A percentile compares a stretch with the other conserved stretches of the same genome.
Conservation (phyloP, 805 yeast species). For the Saturnispora saitoi region DNA sequence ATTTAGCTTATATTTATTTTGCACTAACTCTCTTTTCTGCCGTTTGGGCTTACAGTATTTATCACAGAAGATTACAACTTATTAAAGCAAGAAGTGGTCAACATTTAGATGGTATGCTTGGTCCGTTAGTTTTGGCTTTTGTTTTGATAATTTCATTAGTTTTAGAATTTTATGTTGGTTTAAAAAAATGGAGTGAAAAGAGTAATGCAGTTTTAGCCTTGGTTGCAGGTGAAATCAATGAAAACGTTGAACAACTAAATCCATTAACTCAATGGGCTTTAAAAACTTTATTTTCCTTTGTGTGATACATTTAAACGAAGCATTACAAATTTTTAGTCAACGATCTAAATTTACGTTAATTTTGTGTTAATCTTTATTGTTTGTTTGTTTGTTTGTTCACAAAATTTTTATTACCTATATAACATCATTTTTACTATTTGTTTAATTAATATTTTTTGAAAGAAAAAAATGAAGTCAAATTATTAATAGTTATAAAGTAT, state of each 20-base stretch:
- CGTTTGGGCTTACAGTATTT: slow-evolving; percentile 80
- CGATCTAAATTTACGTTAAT: background rate
- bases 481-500: slow-evolving; percentile 4
- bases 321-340: too few relatives aligned
- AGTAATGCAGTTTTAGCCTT: slow-evolving; percentile 13
- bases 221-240: slow-evolving; percentile 9
- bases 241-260: slow-evolving; percentile 19
- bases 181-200: slow-evolving; percentile 29
- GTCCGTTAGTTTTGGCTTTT: slow-evolving; percentile 72
- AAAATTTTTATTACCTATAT: background rate
- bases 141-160: slow-evolving; percentile 60
- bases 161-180: slow-evolving; percentile 66
- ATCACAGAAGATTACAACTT: slow-evolving; percentile 57
- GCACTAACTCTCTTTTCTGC: slow-evolving; percentile 76
- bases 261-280: slow-evolving; percentile 22
- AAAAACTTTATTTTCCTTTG: slow-evolving; percentile 20
- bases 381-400: background rate
- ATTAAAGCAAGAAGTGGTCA: slow-evolving; percentile 77
- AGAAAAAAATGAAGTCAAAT: background rate
- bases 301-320: background rate
- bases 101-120: slow-evolving; percentile 83
- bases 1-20: slow-evolving; percentile 73
- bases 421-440: background rate
- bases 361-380: background rate
- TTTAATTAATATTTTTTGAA: background rate